Evolutionary conservation across 2,329 filamentous ascomycete species (phyloP), one percentile per base, ranked within the genome.

Genomic region (Geosmithia putterillii): DNA sequence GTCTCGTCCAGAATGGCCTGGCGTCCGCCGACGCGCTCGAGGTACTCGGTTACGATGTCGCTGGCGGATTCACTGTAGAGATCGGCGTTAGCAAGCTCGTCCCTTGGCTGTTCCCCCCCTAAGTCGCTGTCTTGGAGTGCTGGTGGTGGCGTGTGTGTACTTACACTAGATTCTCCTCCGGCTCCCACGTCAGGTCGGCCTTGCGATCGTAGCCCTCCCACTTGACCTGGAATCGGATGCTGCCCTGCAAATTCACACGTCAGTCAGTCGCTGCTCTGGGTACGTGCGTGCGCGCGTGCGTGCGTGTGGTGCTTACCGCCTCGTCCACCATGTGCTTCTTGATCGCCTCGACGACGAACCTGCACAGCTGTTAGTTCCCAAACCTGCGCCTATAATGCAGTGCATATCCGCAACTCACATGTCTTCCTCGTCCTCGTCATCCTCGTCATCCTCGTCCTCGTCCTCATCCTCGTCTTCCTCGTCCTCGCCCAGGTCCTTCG

Each of bases 151-250:
- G 20, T 6, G 18, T 18, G 10, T 22, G 32, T 17, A 25, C 55
- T 41, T 50, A 62, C 60, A 49, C 38, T 7, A 63, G 51, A 46
- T 88, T 89, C 10, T 78, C 76, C 52, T 86, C 80, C 0, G 83
- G 80, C 56, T 92, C 86, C 85, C 84, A 90, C 0, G 86, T 92
- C 53, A 76, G 63, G 50, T 92, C 86, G 0, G 66, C 59, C 47
- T 79, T 77, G 47, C 79, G 74, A 0, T 84, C 76, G 48, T 81
- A 92, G 3, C 85, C 85, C 49, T 85, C 76, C 86, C 86, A 92
- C 54, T 90, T 88, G 32, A 92, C 83, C 42, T 81, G 71, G 54
- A 83, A 88, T 40, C 71, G 69, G 1, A 79, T 53, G 4, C 58
- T 57, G 18, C 73, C 74, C 64, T 76, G 46, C 9, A 10, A 7